These are phyloP conservation scores for Boletus pseudo-olivaceus DNA, from an alignment of 768 basidiomycete species.

Conservation along the genomic window DNA sequence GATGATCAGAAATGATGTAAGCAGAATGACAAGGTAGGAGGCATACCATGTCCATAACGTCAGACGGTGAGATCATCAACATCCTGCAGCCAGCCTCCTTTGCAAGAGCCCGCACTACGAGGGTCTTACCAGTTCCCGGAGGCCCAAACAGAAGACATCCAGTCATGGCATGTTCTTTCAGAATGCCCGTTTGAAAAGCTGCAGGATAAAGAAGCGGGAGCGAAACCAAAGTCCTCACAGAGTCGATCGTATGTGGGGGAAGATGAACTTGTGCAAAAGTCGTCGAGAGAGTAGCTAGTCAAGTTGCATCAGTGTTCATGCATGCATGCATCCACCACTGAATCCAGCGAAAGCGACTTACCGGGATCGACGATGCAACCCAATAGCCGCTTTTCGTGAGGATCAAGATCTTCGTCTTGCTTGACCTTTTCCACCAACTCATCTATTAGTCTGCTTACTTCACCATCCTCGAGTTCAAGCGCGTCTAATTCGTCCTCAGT, in stretches of 20 bases:
- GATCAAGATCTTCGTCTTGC: constrained; percentile 70
- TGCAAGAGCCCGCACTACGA: constrained; percentile 86
- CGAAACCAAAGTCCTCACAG: constrained; percentile 87
- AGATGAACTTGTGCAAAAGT: constrained; percentile 87
- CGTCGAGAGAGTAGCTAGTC: constrained; percentile 67
- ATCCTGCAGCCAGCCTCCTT: constrained; percentile 93
- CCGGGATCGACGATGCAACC: constrained; percentile 84
- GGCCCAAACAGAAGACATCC: constrained; percentile 92
- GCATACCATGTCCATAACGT: constrained; percentile 93
- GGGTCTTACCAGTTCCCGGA: constrained; percentile 89
- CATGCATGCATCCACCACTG: not conserved
- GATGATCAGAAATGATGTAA: not conserved
- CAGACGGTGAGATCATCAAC: constrained; percentile 86
- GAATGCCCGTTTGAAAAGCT: constrained; percentile 84
- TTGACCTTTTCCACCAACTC: constrained; percentile 75
- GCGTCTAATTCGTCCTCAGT: constrained; percentile 30
- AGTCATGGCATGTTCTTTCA: constrained; percentile 88
- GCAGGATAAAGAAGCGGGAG: constrained; percentile 82
- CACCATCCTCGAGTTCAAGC: constrained; percentile 33
- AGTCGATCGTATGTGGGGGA: constrained; percentile 84
- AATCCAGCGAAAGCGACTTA: constrained; percentile 29
- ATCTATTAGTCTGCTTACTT: constrained; percentile 38
- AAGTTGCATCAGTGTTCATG: constrained; percentile 4
- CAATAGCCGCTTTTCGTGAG: constrained; percentile 77
- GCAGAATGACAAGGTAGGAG: not conserved